phyloP scores from a whole-genome alignment of 2,329 filamentous ascomycete genomes.

The Xenoacremonium recifei region DNA sequence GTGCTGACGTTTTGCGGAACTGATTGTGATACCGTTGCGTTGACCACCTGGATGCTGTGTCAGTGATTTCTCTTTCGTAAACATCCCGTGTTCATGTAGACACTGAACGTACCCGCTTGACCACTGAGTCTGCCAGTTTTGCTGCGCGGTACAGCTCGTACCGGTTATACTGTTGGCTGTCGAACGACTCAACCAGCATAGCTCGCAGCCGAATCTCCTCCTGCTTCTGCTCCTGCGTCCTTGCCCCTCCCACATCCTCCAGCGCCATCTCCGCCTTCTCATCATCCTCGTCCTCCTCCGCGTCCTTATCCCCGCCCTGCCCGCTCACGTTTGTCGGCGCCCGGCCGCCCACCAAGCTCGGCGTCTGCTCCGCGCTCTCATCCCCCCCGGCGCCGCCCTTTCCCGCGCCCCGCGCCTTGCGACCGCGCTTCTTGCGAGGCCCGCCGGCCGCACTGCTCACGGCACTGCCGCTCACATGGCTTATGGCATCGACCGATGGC shows the following conservation, averaged over 20 bases:
- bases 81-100: neutral
- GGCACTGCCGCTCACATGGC: slow-evolving; percentile 61
- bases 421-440: slow-evolving; percentile 55
- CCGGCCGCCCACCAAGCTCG: slow-evolving; percentile 41
- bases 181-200: slow-evolving; percentile 64
- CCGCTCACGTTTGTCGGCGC: slow-evolving; percentile 45
- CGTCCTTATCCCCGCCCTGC: slow-evolving; percentile 43
- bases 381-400: slow-evolving; percentile 32
- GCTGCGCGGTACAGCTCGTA: slow-evolving; percentile 71
- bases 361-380: slow-evolving; percentile 39
- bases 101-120: slow-evolving; percentile 57
- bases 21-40: slow-evolving; percentile 77
- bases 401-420: slow-evolving; percentile 58
- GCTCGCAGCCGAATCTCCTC: slow-evolving; percentile 57
- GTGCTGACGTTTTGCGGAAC: slow-evolving; percentile 72
- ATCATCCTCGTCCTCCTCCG: slow-evolving; percentile 57
- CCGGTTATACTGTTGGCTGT: slow-evolving; percentile 63
- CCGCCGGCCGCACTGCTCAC: slow-evolving; percentile 43
- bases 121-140: slow-evolving; percentile 66
- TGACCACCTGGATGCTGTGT: slow-evolving; percentile 64
- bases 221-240: slow-evolving; percentile 66
- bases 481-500: slow-evolving; percentile 61
- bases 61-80: neutral
- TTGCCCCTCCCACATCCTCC: slow-evolving; percentile 54
- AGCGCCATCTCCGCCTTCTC: slow-evolving; percentile 55